phyloP scores from a whole-genome alignment of 2,329 filamentous ascomycete species.

The Byssoonygena ceratinophila region DNA sequence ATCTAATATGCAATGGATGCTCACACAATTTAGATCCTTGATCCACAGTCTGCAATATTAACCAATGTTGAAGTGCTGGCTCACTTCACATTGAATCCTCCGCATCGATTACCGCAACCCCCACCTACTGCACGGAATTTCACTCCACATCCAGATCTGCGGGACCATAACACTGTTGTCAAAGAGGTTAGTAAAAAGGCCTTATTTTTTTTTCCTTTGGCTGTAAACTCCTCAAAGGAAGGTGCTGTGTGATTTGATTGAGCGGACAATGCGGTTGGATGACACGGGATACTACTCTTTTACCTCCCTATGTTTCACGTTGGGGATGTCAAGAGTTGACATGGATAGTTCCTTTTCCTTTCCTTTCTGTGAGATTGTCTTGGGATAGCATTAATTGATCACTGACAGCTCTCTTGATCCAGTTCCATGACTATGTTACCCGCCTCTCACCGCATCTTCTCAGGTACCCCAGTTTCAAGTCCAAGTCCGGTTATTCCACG shows the following conservation, averaged over 20 bases:
- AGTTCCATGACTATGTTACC: slow-evolving; percentile 36
- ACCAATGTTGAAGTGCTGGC: slow-evolving; percentile 38
- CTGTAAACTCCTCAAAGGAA: not conserved
- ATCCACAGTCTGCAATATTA: slow-evolving; percentile 37
- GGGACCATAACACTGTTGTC: slow-evolving; percentile 38
- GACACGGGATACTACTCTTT: no score
- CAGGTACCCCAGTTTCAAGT: slow-evolving; percentile 28
- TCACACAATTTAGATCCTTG: slow-evolving; percentile 30
- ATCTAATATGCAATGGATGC: no score
- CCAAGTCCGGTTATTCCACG: not conserved
- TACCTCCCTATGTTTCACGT: no score
- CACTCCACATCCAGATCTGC: slow-evolving; percentile 34
- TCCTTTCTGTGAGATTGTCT: no score
- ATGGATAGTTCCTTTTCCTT: no score
- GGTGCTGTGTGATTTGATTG: no score
- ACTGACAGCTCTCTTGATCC: not conserved
- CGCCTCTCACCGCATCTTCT: slow-evolving; percentile 34
- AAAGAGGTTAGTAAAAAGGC: slow-evolving; percentile 31
- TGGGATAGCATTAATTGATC: not conserved
- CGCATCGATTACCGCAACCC: slow-evolving; percentile 32
- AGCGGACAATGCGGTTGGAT: no score
- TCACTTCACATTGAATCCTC: slow-evolving; percentile 33
- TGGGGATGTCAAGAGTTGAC: no score
- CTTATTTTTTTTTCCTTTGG: not conserved
- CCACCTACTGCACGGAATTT: slow-evolving; percentile 31